Conservation (phyloP, 2,329 filamentous ascomycete genomes). For the Fonsecaea nubica region DNA sequence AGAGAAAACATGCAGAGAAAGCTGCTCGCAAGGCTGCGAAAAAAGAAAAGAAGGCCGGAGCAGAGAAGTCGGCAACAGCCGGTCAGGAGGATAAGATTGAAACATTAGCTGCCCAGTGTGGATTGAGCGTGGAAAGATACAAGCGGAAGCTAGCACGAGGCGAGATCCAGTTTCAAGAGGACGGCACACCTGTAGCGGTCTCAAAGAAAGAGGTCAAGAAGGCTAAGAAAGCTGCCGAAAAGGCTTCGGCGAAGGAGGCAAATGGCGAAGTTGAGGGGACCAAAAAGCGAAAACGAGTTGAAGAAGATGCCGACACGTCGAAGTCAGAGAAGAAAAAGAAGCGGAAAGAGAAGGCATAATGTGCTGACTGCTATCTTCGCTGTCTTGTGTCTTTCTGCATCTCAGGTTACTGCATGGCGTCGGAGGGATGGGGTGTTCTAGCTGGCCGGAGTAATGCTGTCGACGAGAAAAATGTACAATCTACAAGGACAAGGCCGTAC, state of each 20-base stretch:
- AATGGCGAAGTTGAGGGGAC: conserved; percentile 53
- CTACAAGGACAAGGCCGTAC: conserved; percentile 8
- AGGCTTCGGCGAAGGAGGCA: conserved; percentile 53
- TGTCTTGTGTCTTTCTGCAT: conserved; percentile 43
- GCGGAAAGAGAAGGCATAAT: conserved; percentile 51
- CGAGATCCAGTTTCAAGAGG: conserved; percentile 70
- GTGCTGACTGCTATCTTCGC: conserved; percentile 42
- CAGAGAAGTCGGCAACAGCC: conserved; percentile 50
- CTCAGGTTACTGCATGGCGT: conserved; percentile 41
- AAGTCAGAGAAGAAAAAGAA: conserved; percentile 58
- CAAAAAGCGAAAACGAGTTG: conserved; percentile 73
- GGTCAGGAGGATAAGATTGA: conserved; percentile 54
- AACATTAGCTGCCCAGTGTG: conserved; percentile 69
- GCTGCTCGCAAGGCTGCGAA: conserved; percentile 41
- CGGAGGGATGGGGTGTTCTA: conserved; percentile 20
- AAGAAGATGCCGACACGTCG: conserved; percentile 63
- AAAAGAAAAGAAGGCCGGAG: conserved; percentile 44
- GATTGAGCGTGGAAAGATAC: conserved; percentile 76
- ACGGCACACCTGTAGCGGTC: conserved; percentile 70
- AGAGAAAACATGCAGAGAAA: conserved; percentile 46
- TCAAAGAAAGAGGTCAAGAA: conserved; percentile 82
- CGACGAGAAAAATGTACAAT: conserved; percentile 34
- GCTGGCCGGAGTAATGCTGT: conserved; percentile 21
- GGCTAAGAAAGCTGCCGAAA: conserved; percentile 68
- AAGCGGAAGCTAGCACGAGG: conserved; percentile 78